Evolutionary conservation across 805 yeast genomes (phyloP).

Genomic region (Schwanniomyces pseudopolymorphus): DNA sequence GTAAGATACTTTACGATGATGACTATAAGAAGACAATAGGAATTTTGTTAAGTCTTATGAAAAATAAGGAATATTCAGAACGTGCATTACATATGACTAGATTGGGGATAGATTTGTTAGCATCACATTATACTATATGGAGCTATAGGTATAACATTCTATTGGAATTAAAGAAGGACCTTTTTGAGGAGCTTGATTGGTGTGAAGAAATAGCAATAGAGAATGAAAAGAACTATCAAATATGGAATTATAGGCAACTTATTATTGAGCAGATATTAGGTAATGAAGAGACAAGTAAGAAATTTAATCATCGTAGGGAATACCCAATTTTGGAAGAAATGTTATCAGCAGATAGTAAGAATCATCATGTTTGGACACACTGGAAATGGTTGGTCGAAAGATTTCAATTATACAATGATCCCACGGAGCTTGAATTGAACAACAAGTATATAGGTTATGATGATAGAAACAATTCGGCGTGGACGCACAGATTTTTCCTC

Average conservation of each 20-base stretch:
- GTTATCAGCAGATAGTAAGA: conserved; percentile 79
- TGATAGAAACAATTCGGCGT: conserved; percentile 86
- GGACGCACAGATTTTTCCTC: conserved; percentile 82
- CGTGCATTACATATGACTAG: conserved; percentile 71
- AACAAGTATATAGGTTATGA: conserved; percentile 54
- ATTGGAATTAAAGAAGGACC: conserved; percentile 31
- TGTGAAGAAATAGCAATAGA: conserved; percentile 70
- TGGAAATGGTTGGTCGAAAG: conserved; percentile 75
- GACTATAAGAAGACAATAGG: conserved; percentile 69
- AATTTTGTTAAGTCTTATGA: conserved; percentile 57
- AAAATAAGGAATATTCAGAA: conserved; percentile 58
- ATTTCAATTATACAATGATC: conserved; percentile 46
- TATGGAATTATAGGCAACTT: conserved; percentile 91
- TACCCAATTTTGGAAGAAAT: conserved; percentile 62
- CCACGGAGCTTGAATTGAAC: conserved; percentile 53
- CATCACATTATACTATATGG: conserved; percentile 95
- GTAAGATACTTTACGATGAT: conserved; percentile 69
- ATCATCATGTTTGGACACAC: conserved; percentile 96
- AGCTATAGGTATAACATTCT: conserved; percentile 60
- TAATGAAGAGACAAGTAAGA: conserved; percentile 8
- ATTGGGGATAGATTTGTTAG: conserved; percentile 61
- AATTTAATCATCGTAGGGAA: conserved; percentile 53
- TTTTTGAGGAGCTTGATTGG: conserved; percentile 70
- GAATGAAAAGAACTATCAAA: conserved; percentile 89
- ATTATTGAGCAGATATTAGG: conserved; percentile 43